phyloP scores from a whole-genome alignment of 371 early-diverging fungal species.

The Mortierella sp. region DNA sequence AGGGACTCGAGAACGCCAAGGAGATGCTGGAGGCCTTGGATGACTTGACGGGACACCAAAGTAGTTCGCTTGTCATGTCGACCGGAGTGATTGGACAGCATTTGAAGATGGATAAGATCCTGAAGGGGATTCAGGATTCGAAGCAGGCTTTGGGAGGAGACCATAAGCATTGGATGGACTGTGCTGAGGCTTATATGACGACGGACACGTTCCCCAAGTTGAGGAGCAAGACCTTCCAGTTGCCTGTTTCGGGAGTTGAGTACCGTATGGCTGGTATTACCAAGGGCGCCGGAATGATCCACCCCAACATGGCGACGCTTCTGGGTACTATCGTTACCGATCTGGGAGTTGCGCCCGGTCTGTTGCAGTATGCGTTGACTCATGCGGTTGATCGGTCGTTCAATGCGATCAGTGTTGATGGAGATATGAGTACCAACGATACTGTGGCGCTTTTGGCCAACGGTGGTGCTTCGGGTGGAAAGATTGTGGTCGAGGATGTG shows the following conservation, averaged over 20 bases:
- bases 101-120: constrained; percentile 88
- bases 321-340: constrained; percentile 92
- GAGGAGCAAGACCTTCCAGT: constrained; percentile 69
- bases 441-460: constrained; percentile 92
- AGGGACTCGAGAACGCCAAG: constrained; percentile 86
- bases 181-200: constrained; percentile 95
- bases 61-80: constrained; percentile 87
- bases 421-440: constrained; percentile 97
- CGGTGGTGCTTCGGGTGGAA: constrained; percentile 71
- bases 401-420: constrained; percentile 95
- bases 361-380: constrained; percentile 80
- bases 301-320: constrained; percentile 95
- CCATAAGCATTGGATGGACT: constrained; percentile 83
- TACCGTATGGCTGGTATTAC: constrained; percentile 92
- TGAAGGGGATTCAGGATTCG: constrained; percentile 73
- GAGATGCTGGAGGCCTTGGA: constrained; percentile 76
- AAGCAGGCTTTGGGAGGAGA: constrained; percentile 62
- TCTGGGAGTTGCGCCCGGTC: constrained; percentile 70
- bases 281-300: constrained; percentile 98
- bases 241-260: constrained; percentile 62
- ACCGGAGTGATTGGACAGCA: constrained; percentile 98
- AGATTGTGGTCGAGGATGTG: constrained; percentile 60
- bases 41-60: constrained; percentile 58
- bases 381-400: constrained; percentile 92
- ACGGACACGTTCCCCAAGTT: constrained; percentile 98